A percentile compares a stretch with the other conserved stretches of the same genome.
phyloP scores from a whole-genome alignment of 75 land plant genomes.

The Selaginella moellendorffii region DNA sequence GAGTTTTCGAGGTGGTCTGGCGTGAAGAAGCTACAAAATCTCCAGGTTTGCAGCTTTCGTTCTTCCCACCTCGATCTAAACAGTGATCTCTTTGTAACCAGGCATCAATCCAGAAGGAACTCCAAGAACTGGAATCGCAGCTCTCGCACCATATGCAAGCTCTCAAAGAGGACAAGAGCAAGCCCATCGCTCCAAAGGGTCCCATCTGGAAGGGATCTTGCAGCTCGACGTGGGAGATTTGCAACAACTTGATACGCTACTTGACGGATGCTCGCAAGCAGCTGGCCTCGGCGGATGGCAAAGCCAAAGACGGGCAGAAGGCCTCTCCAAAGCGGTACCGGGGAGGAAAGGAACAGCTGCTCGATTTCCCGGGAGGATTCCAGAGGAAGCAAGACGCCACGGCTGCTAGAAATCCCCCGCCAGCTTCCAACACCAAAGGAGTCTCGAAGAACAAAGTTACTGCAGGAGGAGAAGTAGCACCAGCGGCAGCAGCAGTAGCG shows the following conservation, averaged over 20 bases:
- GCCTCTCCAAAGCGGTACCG: background rate
- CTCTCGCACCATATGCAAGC: background rate
- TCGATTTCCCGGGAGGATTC: background rate
- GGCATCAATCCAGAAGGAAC: background rate
- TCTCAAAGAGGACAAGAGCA: background rate
- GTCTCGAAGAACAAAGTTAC: background rate
- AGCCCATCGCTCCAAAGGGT: background rate
- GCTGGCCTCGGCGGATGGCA: background rate
- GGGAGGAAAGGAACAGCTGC: background rate
- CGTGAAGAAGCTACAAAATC: background rate
- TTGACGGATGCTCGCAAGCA: background rate
- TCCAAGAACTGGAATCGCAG: background rate
- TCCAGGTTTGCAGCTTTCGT: no score
- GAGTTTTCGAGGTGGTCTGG: background rate
- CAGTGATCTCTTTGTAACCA: no score
- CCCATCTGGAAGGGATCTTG: background rate
- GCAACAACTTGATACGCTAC: background rate
- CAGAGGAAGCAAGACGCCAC: background rate
- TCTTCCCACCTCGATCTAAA: no score
- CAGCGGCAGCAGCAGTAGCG: no score
- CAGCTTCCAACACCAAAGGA: background rate
- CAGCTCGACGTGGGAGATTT: background rate
- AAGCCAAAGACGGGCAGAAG: no score
- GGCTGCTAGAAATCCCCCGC: background rate
- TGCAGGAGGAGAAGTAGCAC: background rate